A percentile compares a stretch with the other conserved stretches of the same genome.
Evolutionary conservation across 1,284 basidiomycete genomes (phyloP).

Genomic region (Lignosus rhinocerotis): DNA sequence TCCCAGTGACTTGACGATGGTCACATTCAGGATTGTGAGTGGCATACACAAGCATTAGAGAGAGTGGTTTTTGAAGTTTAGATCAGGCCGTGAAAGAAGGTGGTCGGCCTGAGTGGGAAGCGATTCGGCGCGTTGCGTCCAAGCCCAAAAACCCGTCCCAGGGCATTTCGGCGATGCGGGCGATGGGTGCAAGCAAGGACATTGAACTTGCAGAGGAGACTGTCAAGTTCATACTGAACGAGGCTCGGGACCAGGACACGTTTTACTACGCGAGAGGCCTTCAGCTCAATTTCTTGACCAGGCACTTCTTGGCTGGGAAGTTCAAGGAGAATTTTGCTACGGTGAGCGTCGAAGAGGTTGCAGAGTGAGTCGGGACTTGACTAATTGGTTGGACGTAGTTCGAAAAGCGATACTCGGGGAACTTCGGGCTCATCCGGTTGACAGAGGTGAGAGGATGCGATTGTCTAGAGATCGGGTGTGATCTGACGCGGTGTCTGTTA

Average conservation of each 20-base stretch:
- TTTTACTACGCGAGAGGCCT: constrained; percentile 54
- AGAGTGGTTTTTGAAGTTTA: neutral
- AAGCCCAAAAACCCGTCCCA: constrained; percentile 76
- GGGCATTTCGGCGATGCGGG: constrained; percentile 67
- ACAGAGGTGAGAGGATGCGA: constrained; percentile 7
- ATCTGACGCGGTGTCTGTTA: constrained; percentile 24
- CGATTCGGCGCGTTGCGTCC: constrained; percentile 68
- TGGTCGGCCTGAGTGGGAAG: constrained; percentile 78
- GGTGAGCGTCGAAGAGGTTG: constrained; percentile 35
- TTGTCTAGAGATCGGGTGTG: no score
- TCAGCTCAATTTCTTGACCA: constrained; percentile 43
- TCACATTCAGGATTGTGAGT: constrained; percentile 53
- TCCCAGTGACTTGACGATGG: constrained; percentile 70
- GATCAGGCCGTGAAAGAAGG: constrained; percentile 51
- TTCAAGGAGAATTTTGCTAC: constrained; percentile 62
- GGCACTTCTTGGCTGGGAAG: constrained; percentile 44
- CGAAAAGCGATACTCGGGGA: constrained; percentile 71
- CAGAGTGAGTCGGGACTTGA: neutral
- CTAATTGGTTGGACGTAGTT: constrained; percentile 43
- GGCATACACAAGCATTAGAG: neutral
- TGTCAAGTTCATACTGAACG: constrained; percentile 56
- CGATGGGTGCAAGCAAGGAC: constrained; percentile 49
- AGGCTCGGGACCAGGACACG: constrained; percentile 66
- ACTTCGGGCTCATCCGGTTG: constrained; percentile 45
- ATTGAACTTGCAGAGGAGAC: constrained; percentile 54